Evolutionary conservation across 2,329 filamentous ascomycete species (phyloP).

Genomic region (Exophiala mesophila): DNA sequence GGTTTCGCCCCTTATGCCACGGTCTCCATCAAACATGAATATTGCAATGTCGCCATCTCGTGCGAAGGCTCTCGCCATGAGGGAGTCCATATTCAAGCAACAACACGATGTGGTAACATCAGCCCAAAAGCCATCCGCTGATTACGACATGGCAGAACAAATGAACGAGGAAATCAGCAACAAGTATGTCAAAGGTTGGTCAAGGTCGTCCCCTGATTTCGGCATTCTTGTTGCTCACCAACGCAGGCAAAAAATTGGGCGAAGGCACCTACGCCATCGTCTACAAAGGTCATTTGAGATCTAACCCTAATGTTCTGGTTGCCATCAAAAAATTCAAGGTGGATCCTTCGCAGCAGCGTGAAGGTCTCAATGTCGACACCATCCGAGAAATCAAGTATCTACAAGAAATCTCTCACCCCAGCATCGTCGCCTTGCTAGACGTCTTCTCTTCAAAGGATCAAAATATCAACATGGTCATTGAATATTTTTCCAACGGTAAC

Average conservation of each 20-base stretch:
- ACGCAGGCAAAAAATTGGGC: slow-evolving; percentile 76
- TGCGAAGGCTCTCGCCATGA: slow-evolving; percentile 33
- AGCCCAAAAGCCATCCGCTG: slow-evolving; percentile 22
- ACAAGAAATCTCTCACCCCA: slow-evolving; percentile 88
- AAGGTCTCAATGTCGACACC: slow-evolving; percentile 90
- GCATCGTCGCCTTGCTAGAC: slow-evolving; percentile 87
- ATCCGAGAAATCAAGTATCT: slow-evolving; percentile 94
- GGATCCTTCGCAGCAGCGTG: slow-evolving; percentile 56
- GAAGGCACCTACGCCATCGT: slow-evolving; percentile 97
- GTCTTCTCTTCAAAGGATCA: slow-evolving; percentile 96
- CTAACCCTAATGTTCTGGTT: slow-evolving; percentile 67
- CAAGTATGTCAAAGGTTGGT: slow-evolving; percentile 80
- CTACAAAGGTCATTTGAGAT: slow-evolving; percentile 75
- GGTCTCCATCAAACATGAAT: slow-evolving; percentile 34
- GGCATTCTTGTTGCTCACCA: slow-evolving; percentile 1
- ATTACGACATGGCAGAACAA: slow-evolving; percentile 59
- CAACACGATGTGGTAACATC: slow-evolving; percentile 18
- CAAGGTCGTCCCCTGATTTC: not conserved
- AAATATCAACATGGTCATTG: slow-evolving; percentile 91
- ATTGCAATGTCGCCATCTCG: slow-evolving; percentile 32
- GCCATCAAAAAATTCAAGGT: slow-evolving; percentile 59
- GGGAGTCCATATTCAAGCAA: slow-evolving; percentile 28
- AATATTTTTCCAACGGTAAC: slow-evolving; percentile 89
- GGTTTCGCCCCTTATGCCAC: slow-evolving; percentile 40
- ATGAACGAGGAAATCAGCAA: slow-evolving; percentile 75